Evolutionary conservation across 78 protist genomes (phyloP).

Genomic region (Guillardia theta): DNA sequence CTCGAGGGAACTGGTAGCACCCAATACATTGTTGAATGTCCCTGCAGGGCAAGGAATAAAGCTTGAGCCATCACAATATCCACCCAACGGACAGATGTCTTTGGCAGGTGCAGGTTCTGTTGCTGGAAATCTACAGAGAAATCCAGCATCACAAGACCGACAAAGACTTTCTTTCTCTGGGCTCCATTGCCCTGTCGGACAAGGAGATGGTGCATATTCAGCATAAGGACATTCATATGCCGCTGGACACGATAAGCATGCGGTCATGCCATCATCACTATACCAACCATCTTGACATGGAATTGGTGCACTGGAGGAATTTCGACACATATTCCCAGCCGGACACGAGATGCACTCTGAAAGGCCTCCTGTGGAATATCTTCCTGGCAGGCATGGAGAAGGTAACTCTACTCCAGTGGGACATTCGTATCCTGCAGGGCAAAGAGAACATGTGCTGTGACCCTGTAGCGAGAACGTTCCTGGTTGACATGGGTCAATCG

Average conservation of each 20-base stretch:
- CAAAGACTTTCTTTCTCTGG: background rate
- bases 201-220: background rate
- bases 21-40: background rate
- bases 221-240: background rate
- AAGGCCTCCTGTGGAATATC: background rate
- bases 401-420: background rate
- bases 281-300: background rate
- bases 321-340: background rate
- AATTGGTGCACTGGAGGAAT: background rate
- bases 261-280: background rate
- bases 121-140: background rate
- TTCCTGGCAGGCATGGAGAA: background rate
- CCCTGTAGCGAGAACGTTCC: conserved; percentile 20
- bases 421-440: conserved; percentile 63
- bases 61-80: background rate
- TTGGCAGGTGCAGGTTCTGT: background rate
- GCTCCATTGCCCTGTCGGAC: background rate
- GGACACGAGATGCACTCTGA: background rate
- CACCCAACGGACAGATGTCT: background rate
- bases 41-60: conserved; percentile 30
- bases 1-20: background rate
- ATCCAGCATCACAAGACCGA: background rate
- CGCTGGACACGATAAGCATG: background rate
- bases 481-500: background rate
- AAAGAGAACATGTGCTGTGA: conserved; percentile 21